Conservation (phyloP, 495 filamentous ascomycete species). For the Hypoxylon subgilvum region DNA sequence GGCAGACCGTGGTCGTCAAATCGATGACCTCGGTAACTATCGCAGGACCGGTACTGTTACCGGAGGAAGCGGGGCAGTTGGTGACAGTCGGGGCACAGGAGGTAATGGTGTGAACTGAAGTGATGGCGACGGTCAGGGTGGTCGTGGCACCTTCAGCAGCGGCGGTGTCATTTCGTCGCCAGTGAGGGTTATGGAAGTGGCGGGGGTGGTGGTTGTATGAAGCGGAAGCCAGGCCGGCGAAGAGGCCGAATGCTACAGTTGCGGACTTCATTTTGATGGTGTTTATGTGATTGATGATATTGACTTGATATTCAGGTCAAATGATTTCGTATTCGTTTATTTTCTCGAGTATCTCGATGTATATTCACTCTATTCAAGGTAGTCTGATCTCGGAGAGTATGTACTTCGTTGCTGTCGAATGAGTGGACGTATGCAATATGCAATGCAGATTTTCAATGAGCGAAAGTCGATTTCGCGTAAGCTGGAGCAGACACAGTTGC, state of each 20-base stretch:
- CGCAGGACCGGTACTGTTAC: constrained; percentile 46
- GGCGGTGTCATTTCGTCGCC: constrained; percentile 47
- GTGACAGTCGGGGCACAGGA: constrained; percentile 67
- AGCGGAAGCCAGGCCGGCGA: constrained; percentile 52
- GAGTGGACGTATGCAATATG: constrained; percentile 43
- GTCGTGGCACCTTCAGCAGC: constrained; percentile 38
- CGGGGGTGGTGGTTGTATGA: constrained; percentile 48
- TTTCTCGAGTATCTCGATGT: constrained; percentile 22
- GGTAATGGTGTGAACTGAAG: constrained; percentile 64
- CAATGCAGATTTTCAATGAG: constrained; percentile 42
- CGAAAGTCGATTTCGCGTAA: constrained; percentile 57
- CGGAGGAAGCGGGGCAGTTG: constrained; percentile 63
- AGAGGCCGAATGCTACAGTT: constrained; percentile 50
- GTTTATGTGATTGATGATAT: constrained; percentile 16
- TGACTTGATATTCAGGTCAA: constrained; percentile 22
- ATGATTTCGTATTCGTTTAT: constrained; percentile 27
- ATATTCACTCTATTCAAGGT: constrained; percentile 32
- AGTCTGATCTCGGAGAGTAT: constrained; percentile 39
- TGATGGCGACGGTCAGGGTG: constrained; percentile 60
- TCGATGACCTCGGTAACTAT: constrained; percentile 54
- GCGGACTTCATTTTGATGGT: constrained; percentile 55
- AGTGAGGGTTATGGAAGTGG: constrained; percentile 46
- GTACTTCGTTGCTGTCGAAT: constrained; percentile 41
- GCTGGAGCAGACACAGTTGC: constrained; percentile 53
- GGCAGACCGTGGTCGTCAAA: constrained; percentile 54